phyloP scores from a whole-genome alignment of 345 rosid species.

The Triadica sebifera region DNA sequence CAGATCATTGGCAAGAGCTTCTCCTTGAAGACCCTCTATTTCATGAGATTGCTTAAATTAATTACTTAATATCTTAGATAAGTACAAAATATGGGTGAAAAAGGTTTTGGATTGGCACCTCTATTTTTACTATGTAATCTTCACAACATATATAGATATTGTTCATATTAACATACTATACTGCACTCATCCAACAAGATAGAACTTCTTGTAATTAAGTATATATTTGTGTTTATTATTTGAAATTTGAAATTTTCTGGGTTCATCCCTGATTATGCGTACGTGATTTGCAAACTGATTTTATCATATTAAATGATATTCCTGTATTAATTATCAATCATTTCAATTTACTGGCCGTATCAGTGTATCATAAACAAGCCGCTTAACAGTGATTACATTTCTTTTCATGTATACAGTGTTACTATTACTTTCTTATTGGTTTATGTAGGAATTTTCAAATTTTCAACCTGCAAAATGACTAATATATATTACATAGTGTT shows the following conservation, averaged over 20 bases:
- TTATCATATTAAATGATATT: neutral
- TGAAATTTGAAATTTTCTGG: neutral
- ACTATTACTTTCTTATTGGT: no score
- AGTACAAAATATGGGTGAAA: neutral
- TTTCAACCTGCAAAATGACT: no score
- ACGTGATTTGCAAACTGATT: neutral
- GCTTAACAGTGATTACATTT: no score
- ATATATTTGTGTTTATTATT: neutral
- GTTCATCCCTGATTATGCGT: neutral
- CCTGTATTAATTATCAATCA: no score
- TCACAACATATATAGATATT: conserved; percentile 1
- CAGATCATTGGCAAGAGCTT: conserved; percentile 40
- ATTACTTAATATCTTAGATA: neutral
- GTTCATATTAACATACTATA: conserved; percentile 6
- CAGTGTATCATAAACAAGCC: no score
- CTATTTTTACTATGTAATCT: conserved; percentile 16
- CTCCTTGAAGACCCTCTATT: conserved; percentile 55
- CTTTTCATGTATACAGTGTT: no score
- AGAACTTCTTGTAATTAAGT: conserved; percentile 2
- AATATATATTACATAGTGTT: no score
- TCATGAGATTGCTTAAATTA: conserved; percentile 38
- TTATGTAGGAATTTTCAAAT: no score
- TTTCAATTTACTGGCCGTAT: no score
- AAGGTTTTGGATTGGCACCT: conserved; percentile 25
- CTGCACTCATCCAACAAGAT: conserved; percentile 8